These are phyloP conservation scores for Colletotrichum sidae DNA, from an alignment of 2,329 filamentous ascomycete genomes.

Conservation along the genomic window DNA sequence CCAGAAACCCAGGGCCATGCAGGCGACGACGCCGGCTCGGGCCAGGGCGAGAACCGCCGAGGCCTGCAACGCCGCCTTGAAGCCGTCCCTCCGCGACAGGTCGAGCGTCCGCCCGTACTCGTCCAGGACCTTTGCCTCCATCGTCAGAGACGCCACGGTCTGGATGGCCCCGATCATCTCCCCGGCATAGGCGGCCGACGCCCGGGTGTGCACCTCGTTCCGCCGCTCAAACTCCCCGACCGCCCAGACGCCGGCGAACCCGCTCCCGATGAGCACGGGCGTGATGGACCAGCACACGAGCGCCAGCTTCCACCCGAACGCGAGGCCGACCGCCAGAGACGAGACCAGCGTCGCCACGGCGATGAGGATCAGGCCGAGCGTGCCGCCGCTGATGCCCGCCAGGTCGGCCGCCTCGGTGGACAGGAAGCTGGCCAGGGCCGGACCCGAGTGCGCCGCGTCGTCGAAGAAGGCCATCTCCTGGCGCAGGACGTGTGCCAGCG, in stretches of 20 bases:
- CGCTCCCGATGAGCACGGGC: slow-evolving; percentile 57
- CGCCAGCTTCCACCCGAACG: slow-evolving; percentile 62
- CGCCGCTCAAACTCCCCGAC: slow-evolving; percentile 59
- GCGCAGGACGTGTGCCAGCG: slow-evolving; percentile 45
- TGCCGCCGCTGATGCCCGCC: slow-evolving; percentile 63
- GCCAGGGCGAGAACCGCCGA: slow-evolving; percentile 46
- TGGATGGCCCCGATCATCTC: slow-evolving; percentile 62
- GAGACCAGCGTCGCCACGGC: slow-evolving; percentile 58
- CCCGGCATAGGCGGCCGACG: slow-evolving; percentile 60
- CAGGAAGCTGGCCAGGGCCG: slow-evolving; percentile 52
- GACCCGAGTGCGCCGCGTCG: slow-evolving; percentile 49
- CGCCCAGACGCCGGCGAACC: slow-evolving; percentile 61
- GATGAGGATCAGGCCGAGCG: slow-evolving; percentile 59
- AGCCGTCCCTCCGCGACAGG: no score
- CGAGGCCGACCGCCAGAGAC: slow-evolving; percentile 58
- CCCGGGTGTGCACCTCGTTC: slow-evolving; percentile 56
- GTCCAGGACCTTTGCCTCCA: slow-evolving; percentile 55
- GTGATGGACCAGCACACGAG: slow-evolving; percentile 59
- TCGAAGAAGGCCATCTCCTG: slow-evolving; percentile 66
- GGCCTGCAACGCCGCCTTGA: slow-evolving; percentile 26
- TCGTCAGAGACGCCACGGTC: slow-evolving; percentile 60
- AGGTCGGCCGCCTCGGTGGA: slow-evolving; percentile 57
- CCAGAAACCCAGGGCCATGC: slow-evolving; percentile 54
- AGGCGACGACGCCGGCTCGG: no score
- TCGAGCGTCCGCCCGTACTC: slow-evolving; percentile 47